Evolutionary conservation across 371 early-diverging fungal genomes (phyloP).

Genomic region (Mucor lusitanicus): DNA sequence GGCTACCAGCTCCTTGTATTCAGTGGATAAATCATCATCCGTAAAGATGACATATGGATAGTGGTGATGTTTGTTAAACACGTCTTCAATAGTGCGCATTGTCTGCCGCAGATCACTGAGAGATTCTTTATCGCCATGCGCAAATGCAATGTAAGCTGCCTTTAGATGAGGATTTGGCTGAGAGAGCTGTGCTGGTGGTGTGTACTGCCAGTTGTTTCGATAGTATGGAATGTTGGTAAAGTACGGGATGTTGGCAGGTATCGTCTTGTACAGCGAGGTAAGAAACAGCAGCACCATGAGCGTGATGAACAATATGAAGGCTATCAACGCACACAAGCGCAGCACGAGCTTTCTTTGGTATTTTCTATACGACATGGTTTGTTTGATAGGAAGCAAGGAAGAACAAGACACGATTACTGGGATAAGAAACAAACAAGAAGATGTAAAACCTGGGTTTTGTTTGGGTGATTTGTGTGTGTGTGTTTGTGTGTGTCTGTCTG

Average conservation of each 20-base stretch:
- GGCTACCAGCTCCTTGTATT: conserved; percentile 21
- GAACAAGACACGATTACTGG: not conserved
- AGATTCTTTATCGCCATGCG: conserved; percentile 18
- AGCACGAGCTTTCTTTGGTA: not conserved
- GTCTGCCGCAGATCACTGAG: conserved; percentile 29
- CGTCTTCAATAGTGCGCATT: conserved; percentile 38
- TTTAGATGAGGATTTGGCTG: conserved; percentile 18
- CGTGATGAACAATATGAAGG: not conserved
- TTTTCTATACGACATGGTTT: not conserved
- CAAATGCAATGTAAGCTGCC: conserved; percentile 21
- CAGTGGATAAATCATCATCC: conserved; percentile 23
- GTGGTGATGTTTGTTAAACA: conserved; percentile 25
- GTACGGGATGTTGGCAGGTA: conserved; percentile 4
- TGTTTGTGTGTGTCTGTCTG: not conserved
- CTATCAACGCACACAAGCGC: not conserved
- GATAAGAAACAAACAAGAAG: not conserved
- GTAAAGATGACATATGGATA: conserved; percentile 45
- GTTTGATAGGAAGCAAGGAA: not conserved
- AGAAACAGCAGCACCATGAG: not conserved
- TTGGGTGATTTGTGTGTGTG: not conserved
- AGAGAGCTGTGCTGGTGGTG: not conserved
- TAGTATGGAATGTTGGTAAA: conserved; percentile 1
- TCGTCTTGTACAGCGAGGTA: conserved; percentile 6
- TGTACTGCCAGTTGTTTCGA: conserved; percentile 18
- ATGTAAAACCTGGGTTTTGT: not conserved